These are phyloP conservation scores for Diaporthe sp. DNA, from an alignment of 2,329 filamentous ascomycete species.

Conservation along the genomic window DNA sequence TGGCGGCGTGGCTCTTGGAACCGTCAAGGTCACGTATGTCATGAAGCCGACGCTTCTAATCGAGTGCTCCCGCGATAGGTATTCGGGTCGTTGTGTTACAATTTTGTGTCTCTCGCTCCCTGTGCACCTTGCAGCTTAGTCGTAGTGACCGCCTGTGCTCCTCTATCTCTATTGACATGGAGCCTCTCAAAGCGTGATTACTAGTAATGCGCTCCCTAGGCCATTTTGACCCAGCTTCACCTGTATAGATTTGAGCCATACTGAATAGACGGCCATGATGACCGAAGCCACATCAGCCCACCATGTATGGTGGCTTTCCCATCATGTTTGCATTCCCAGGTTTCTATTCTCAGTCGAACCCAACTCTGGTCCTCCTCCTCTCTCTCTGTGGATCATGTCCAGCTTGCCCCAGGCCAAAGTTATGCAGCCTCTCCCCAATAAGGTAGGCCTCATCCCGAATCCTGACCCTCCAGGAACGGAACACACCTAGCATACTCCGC, in stretches of 20 bases:
- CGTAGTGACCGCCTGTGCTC: neutral
- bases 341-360: conserved; percentile 30
- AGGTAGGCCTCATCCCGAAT: conserved; percentile 97
- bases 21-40: no score
- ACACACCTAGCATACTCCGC: conserved; percentile 70
- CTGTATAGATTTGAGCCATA: neutral
- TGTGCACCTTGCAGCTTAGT: neutral
- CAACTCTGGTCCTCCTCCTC: conserved; percentile 39
- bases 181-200: neutral
- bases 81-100: neutral
- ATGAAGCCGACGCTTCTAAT: neutral
- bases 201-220: neutral
- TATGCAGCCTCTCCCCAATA: conserved; percentile 94
- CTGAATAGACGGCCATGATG: neutral
- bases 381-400: conserved; percentile 38
- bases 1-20: neutral
- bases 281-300: neutral
- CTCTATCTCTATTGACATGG: neutral
- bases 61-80: neutral
- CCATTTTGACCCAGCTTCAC: neutral
- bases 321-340: neutral
- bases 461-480: conserved; percentile 82
- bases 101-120: neutral
- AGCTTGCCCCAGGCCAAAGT: conserved; percentile 75
- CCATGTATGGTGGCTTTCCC: neutral